These are phyloP conservation scores for Suillus subalutaceus DNA, from an alignment of 768 basidiomycete species.

Conservation along the genomic window DNA sequence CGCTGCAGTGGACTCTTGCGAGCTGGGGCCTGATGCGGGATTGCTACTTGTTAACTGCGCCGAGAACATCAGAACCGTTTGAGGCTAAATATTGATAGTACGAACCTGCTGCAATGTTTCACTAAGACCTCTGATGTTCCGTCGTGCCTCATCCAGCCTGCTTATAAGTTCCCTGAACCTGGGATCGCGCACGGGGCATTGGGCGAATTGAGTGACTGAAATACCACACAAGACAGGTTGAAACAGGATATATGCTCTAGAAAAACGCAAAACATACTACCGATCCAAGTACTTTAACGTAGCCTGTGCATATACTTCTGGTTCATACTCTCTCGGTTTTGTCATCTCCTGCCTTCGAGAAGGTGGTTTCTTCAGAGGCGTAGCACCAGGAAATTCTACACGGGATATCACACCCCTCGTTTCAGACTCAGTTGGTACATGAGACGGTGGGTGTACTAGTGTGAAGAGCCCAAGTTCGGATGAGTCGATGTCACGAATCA, in stretches of 20 bases:
- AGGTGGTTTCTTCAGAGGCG: slow-evolving; percentile 59
- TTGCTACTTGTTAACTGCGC: slow-evolving; percentile 18
- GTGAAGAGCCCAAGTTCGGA: slow-evolving; percentile 81
- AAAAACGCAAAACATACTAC: slow-evolving; percentile 55
- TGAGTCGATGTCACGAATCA: slow-evolving; percentile 79
- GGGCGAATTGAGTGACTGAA: slow-evolving; percentile 47
- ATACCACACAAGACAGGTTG: slow-evolving; percentile 36
- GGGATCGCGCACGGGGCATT: slow-evolving; percentile 52
- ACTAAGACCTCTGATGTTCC: slow-evolving; percentile 39
- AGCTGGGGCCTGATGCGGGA: slow-evolving; percentile 21
- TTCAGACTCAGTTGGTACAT: slow-evolving; percentile 34
- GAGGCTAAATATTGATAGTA: too few species aligned
- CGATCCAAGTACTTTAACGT: slow-evolving; percentile 77
- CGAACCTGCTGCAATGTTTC: slow-evolving; percentile 42
- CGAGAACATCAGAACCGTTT: slow-evolving; percentile 7
- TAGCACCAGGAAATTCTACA: slow-evolving; percentile 68
- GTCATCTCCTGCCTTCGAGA: slow-evolving; percentile 40
- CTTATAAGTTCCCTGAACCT: slow-evolving; percentile 40
- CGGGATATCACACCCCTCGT: slow-evolving; percentile 54
- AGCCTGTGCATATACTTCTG: slow-evolving; percentile 76
- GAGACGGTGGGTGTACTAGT: slow-evolving; percentile 41
- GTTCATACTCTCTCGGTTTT: slow-evolving; percentile 53
- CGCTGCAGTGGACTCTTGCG: slow-evolving; percentile 32
- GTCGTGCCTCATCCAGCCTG: slow-evolving; percentile 39
- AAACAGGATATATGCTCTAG: neutral